Evolutionary conservation across 192 early-diverging fungal genomes (phyloP), one percentile per base, ranked within the genome.

Genomic region (Entomortierella parvispora): DNA sequence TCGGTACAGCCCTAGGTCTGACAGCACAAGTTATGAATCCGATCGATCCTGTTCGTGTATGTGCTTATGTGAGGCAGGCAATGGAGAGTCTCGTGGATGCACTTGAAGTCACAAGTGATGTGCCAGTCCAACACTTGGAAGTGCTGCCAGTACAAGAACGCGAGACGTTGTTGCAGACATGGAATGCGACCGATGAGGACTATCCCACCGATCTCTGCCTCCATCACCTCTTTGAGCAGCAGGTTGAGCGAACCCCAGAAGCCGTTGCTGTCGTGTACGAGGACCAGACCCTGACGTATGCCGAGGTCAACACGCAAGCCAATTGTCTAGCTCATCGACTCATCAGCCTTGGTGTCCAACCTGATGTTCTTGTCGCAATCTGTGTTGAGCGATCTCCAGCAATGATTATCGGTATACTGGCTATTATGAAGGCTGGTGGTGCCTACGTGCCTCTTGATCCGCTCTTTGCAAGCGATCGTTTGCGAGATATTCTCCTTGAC

Each of bases 401-500:
- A n/a, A n/a, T n/a, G n/a, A n/a, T n/a, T n/a, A n/a, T n/a, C n/a
- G n/a, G n/a, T n/a, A n/a, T n/a, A n/a, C n/a, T n/a, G n/a, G n/a
- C n/a, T n/a, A n/a, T n/a, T n/a, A n/a, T n/a, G n/a, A n/a, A n/a
- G n/a, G n/a, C n/a, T n/a, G n/a, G n/a, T n/a, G n/a, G n/a, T n/a
- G n/a, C n/a, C n/a, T n/a, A n/a, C n/a, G n/a, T n/a, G n/a, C n/a
- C n/a, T n/a, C n/a, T n/a, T n/a, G n/a, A n/a, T n/a, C n/a, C n/a
- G n/a, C n/a, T n/a, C n/a, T n/a, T n/a, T n/a, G n/a, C n/a, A n/a
- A n/a, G n/a, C n/a, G n/a, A 75, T 4, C 66, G 79, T 37, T 20
- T 80, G 15, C 17, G 29, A 1, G 71, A 75, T 45, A 74, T 74
- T 20, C 33, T 80, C 3, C 23, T 17, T 2, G 79, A 80, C 23